Base-by-base conservation (phyloP, 257 asterid species). In the Phtheirospermum japonicum region DNA sequence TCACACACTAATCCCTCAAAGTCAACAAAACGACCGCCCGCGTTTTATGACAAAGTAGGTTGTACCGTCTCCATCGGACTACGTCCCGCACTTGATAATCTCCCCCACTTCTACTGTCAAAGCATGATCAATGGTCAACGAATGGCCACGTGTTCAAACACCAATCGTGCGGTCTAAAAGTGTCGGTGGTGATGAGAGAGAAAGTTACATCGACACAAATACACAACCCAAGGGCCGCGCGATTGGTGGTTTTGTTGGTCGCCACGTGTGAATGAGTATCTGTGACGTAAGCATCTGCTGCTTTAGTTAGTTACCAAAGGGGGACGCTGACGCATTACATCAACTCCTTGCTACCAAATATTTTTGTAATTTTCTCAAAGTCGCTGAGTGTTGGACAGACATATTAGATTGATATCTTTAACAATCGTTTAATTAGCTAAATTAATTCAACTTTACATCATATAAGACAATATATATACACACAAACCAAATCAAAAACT, bases 171-270 rank as follows among this genome's bases (percentile, higher is more conserved):
- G 84, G 51, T 43, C 31, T 55, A 37, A 69, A 71, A 68, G 77
- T 83, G 86, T 78, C 90, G 85, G 85, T 83, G 81, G 77, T n/a
- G 32, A 46, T 56, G 63, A 49, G 34, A 57, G 37, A 51, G 56
- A 49, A 36, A 73, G 19, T 16, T 20, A 31, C 9, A 51, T 60
- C 18, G 50, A n/a, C 45, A 61, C 59, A 12, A 55, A 12, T 19
- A 14, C 37, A n/a, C n/a, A n/a, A n/a, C n/a, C n/a, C n/a, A n/a
- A n/a, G 49, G 14, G 18, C 49, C n/a, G 18, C 6, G 1, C 9
- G 42, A 31, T 17, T 40, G 12, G 69, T 60, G 70, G 74, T 56
- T 19, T 34, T n/a, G 20, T 10, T 1, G 65, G 4, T 2, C 37
- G 61, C 20, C 55, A 59, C 73, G 70, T 60, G 65, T 66, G 23